Conservation (phyloP, 164 flowering plant genomes). For the Macadamia tetraphylla region DNA sequence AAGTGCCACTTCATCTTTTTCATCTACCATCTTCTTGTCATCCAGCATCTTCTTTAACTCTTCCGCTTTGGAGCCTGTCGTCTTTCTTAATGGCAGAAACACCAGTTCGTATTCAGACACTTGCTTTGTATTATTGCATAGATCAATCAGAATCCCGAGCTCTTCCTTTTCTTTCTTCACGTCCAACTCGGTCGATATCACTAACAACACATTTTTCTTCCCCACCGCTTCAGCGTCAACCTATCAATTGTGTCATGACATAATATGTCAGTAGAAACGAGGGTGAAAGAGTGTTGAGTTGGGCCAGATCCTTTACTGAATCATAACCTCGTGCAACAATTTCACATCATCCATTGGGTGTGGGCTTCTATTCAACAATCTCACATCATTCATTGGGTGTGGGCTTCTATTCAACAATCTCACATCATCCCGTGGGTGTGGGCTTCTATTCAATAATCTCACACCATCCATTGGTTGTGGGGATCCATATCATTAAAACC, state of each 20-base stretch:
- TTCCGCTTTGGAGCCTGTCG: conserved; percentile 33
- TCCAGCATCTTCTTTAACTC: conserved; percentile 31
- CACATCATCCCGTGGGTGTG: no score
- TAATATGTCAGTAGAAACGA: no score
- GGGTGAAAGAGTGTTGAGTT: no score
- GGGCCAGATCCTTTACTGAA: no score
- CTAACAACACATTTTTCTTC: conserved; percentile 63
- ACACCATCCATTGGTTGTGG: no score
- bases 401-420: no score
- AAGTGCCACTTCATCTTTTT: conserved; percentile 38
- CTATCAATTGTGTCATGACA: conserved; percentile 24
- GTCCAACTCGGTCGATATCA: conserved; percentile 62
- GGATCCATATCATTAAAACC: no score
- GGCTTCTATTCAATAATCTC: no score
- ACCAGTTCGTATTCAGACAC: conserved; percentile 70
- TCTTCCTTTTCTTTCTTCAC: conserved; percentile 37
- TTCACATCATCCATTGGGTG: no score
- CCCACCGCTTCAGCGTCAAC: conserved; percentile 51
- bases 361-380: no score
- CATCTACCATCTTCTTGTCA: conserved; percentile 24
- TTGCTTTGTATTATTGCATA: conserved; percentile 45
- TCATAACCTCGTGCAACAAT: no score
- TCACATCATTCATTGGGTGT: no score
- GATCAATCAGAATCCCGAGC: conserved; percentile 44
- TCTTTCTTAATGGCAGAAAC: conserved; percentile 73